Percentiles rank a stretch among this genome's conserved stretches.
Conservation (phyloP, 2,329 filamentous ascomycete species). For the Talaromyces piceae region DNA sequence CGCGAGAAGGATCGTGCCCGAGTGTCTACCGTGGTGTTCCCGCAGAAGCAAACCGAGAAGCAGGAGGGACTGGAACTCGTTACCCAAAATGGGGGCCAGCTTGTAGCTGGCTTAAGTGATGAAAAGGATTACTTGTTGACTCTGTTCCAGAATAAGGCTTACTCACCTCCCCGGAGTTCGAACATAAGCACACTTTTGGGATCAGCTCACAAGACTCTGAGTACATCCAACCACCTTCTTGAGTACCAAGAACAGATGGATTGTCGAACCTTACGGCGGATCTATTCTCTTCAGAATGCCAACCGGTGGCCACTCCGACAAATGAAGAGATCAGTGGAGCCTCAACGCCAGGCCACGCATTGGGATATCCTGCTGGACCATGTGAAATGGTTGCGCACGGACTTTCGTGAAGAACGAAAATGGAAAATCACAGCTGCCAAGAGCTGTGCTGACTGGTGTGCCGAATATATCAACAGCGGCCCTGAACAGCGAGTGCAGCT, state of each 20-base stretch:
- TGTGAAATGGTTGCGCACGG: conserved; percentile 96
- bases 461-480: conserved; percentile 65
- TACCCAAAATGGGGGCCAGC: conserved; percentile 41
- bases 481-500: conserved; percentile 57
- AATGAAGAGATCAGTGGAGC: conserved; percentile 75
- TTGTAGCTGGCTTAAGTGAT: conserved; percentile 37
- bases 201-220: conserved; percentile 81
- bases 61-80: conserved; percentile 30
- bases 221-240: conserved; percentile 74
- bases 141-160: conserved; percentile 54
- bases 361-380: conserved; percentile 83
- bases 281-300: conserved; percentile 83
- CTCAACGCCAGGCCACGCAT: conserved; percentile 66
- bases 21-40: conserved; percentile 69
- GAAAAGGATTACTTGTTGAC: conserved; percentile 56
- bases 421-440: conserved; percentile 82
- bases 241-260: conserved; percentile 81
- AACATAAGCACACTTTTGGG: conserved; percentile 64
- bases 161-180: conserved; percentile 46
- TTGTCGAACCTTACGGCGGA: conserved; percentile 73
- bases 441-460: conserved; percentile 74
- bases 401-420: conserved; percentile 88
- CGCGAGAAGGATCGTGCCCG: conserved; percentile 55
- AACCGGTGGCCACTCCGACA: conserved; percentile 92
- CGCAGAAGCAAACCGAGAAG: conserved; percentile 55